A percentile compares a stretch with the other conserved stretches of the same genome.
These are phyloP conservation scores for Candida vartiovaarae DNA, from an alignment of 805 yeast species.

Conservation along the genomic window DNA sequence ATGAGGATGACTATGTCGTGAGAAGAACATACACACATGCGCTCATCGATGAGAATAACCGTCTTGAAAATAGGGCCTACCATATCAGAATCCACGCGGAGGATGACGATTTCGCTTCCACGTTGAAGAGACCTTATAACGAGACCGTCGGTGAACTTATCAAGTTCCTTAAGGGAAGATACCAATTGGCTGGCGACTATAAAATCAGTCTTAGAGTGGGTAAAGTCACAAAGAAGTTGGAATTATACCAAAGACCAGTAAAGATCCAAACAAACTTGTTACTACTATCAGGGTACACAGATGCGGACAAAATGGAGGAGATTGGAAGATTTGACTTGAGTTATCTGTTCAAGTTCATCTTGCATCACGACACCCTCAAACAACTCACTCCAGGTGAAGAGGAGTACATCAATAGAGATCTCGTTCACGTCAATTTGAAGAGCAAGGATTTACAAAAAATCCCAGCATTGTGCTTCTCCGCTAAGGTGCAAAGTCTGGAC, in stretches of 20 bases:
- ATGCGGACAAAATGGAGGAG: slow-evolving; percentile 67
- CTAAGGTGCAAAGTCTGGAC: slow-evolving; percentile 74
- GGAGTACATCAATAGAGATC: slow-evolving; percentile 54
- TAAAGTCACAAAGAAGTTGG: slow-evolving; percentile 64
- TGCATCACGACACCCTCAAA: slow-evolving; percentile 55
- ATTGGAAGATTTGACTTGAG: slow-evolving; percentile 82
- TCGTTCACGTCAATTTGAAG: slow-evolving; percentile 65
- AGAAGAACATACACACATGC: slow-evolving; percentile 29
- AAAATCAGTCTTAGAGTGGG: slow-evolving; percentile 74
- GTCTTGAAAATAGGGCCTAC: slow-evolving; percentile 23
- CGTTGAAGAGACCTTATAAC: slow-evolving; percentile 71
- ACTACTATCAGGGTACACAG: slow-evolving; percentile 69
- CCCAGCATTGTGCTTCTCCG: slow-evolving; percentile 76
- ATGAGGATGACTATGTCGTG: slow-evolving; percentile 30
- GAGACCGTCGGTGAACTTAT: slow-evolving; percentile 73
- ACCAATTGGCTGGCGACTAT: slow-evolving; percentile 64
- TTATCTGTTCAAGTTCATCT: slow-evolving; percentile 72
- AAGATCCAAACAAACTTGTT: slow-evolving; percentile 68
- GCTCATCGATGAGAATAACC: slow-evolving; percentile 19
- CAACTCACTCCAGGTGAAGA: slow-evolving; percentile 65
- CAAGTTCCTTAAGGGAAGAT: slow-evolving; percentile 65
- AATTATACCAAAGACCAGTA: slow-evolving; percentile 68
- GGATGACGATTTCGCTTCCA: slow-evolving; percentile 76
- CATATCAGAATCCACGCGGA: slow-evolving; percentile 71
- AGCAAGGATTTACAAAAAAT: slow-evolving; percentile 74